Evolutionary conservation across 1,284 basidiomycete species (phyloP).

Genomic region (Taiwanofungus camphoratus): DNA sequence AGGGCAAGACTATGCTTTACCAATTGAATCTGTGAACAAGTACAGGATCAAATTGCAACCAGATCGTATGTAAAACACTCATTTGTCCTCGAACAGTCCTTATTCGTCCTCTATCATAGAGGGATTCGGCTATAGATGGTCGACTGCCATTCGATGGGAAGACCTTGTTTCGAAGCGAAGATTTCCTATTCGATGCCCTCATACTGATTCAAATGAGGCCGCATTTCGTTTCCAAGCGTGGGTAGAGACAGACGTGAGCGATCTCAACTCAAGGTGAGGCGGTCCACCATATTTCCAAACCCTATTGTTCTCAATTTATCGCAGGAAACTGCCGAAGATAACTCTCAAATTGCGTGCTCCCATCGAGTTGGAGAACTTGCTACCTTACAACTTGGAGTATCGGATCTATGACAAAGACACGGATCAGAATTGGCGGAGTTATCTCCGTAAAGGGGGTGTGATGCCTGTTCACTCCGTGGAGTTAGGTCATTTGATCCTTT

Average conservation of each 20-base stretch:
- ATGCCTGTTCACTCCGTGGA: conserved; percentile 98
- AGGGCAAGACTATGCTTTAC: conserved; percentile 86
- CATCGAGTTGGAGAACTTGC: conserved; percentile 92
- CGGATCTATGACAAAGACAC: conserved; percentile 95
- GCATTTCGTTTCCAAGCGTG: conserved; percentile 96
- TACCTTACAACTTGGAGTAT: conserved; percentile 96
- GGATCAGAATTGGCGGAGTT: conserved; percentile 89
- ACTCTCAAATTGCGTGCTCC: conserved; percentile 89
- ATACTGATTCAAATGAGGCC: conserved; percentile 78
- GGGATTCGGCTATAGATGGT: conserved; percentile 95
- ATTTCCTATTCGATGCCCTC: conserved; percentile 83
- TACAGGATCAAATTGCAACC: conserved; percentile 86
- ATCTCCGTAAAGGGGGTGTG: conserved; percentile 88
- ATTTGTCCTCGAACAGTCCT: neutral
- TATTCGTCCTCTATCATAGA: conserved; percentile 46
- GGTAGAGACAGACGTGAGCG: conserved; percentile 75
- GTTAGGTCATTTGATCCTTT: conserved; percentile 86
- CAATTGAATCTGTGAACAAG: conserved; percentile 86
- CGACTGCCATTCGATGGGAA: conserved; percentile 85
- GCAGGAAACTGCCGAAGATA: conserved; percentile 80
- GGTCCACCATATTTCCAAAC: neutral
- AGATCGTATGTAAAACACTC: conserved; percentile 62
- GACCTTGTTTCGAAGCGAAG: conserved; percentile 78
- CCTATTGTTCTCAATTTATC: neutral
- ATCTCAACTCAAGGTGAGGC: conserved; percentile 54